Base-by-base conservation (phyloP, 257 asterid genomes). In the Ballota nigra region DNA sequence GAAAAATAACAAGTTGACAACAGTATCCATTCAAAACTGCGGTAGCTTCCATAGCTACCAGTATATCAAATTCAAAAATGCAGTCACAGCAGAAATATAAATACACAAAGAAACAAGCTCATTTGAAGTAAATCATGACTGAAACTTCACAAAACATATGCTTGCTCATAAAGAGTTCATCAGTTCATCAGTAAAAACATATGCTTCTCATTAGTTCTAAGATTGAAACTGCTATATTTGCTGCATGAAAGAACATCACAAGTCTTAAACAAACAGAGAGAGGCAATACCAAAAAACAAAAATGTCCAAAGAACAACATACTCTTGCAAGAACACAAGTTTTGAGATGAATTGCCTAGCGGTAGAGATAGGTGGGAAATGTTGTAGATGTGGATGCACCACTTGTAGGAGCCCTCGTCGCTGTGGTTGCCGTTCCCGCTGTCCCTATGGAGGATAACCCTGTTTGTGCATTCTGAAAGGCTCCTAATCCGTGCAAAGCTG, bases 401-500 rank as follows among this genome's bases (percentile, higher is more conserved):
- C 83, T 83, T 57, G 84, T 43, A 10, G 83, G 81, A 74, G 76
- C 77, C 68, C 76, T 81, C 16, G 80, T 31, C 23, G 74, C 63
- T 23, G 87, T 59, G 23, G 78, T 71, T 8, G 79, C 41, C 18
- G 83, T 67, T 77, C 81, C 80, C 6, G 58, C 64, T 9, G 84
- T 62, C 33, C 83, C 92, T 9, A 41, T 20, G 3, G 86, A 51
- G 15, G 83, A 57, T 60, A 79, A 86, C 40, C 87, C 87, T 36
- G 65, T 29, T 63, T 81, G 83, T 18, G 71, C 24, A 76, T 78
- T 82, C 77, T 78, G 88, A 68, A 41, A 85, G 23, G 82, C 65
- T 22, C 88, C 91, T 43, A 85, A 58, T 53, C 91, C 90, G 20
- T 77, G 90, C 76, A 86, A 77, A 45, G 85, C 88, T 15, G 84